phyloP scores from a whole-genome alignment of 768 basidiomycete species.

The Flagelloscypha sp. region DNA sequence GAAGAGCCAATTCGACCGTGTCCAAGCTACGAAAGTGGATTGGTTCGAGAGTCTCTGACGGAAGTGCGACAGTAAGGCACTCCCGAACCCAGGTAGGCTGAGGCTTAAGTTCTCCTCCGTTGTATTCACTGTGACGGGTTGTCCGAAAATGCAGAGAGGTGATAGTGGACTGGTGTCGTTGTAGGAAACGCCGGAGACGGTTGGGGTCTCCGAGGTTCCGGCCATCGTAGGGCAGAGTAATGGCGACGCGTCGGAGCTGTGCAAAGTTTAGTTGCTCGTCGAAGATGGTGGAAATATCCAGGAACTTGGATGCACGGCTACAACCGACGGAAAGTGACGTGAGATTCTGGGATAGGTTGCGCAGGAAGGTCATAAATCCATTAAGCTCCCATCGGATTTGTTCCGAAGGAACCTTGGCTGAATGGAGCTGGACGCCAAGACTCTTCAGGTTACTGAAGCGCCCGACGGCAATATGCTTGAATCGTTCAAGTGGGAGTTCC shows the following conservation, averaged over 20 bases:
- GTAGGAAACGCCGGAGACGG: conserved; percentile 26
- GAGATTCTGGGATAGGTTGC: conserved; percentile 32
- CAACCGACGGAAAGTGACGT: conserved; percentile 28
- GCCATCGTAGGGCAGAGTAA: conserved; percentile 40
- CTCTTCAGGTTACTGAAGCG: conserved; percentile 26
- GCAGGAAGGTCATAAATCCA: conserved; percentile 36
- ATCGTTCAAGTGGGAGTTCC: conserved; percentile 30
- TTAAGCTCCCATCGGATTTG: conserved; percentile 30
- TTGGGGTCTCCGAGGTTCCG: conserved; percentile 27
- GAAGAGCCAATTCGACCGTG: conserved; percentile 25
- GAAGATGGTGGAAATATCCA: conserved; percentile 33
- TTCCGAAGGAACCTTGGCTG: conserved; percentile 16
- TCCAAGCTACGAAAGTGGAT: conserved; percentile 24
- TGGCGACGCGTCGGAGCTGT: conserved; percentile 25
- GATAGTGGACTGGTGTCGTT: conserved; percentile 25
- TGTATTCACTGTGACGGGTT: conserved; percentile 17
- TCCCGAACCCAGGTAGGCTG: conserved; percentile 30
- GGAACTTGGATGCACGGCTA: conserved; percentile 25
- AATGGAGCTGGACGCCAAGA: conserved; percentile 29
- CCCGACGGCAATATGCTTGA: conserved; percentile 25
- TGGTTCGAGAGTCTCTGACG: conserved; percentile 25
- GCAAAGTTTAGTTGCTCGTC: conserved; percentile 29
- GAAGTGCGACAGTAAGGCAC: too few species aligned
- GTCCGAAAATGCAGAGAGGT: conserved; percentile 28
- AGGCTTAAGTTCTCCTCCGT: conserved; percentile 11